These are phyloP conservation scores for Trichoderma erinaceum DNA, from an alignment of 495 filamentous ascomycete species.

Conservation along the genomic window DNA sequence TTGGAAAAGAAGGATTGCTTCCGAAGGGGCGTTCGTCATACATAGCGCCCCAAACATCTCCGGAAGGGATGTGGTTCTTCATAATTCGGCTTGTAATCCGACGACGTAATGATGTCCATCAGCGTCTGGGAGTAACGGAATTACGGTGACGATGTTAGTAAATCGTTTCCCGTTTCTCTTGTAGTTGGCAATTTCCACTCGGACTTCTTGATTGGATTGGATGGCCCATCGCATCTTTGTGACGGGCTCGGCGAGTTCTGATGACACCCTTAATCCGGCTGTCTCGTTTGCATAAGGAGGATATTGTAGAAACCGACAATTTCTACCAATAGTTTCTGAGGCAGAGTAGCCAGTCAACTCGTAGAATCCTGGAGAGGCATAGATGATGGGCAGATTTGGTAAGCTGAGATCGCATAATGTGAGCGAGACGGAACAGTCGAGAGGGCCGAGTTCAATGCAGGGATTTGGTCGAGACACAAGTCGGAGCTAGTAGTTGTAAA, in stretches of 20 bases:
- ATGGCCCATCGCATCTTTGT: slow-evolving; percentile 37
- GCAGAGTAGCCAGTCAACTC: slow-evolving; percentile 40
- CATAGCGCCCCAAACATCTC: not conserved
- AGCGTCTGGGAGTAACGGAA: slow-evolving; percentile 37
- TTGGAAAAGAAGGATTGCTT: not conserved
- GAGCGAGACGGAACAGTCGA: slow-evolving; percentile 44
- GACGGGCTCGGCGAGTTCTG: slow-evolving; percentile 31
- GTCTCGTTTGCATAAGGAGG: slow-evolving; percentile 30
- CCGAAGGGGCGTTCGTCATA: not conserved
- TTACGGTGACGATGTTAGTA: slow-evolving; percentile 41
- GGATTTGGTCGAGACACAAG: slow-evolving; percentile 40
- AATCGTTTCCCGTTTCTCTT: slow-evolving; percentile 43
- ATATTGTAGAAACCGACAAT: slow-evolving; percentile 52
- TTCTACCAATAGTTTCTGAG: slow-evolving; percentile 38
- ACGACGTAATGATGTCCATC: slow-evolving; percentile 30
- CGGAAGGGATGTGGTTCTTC: not conserved
- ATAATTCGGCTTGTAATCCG: slow-evolving; percentile 38
- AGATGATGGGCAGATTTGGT: slow-evolving; percentile 44
- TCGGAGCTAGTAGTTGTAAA: slow-evolving; percentile 25
- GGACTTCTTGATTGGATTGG: slow-evolving; percentile 33
- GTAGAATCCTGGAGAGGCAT: slow-evolving; percentile 39
- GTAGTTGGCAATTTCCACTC: slow-evolving; percentile 43
- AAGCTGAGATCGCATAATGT: slow-evolving; percentile 41
- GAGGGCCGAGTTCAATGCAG: slow-evolving; percentile 36
- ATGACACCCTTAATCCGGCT: slow-evolving; percentile 23